phyloP scores from a whole-genome alignment of 768 basidiomycete genomes.

The Panaeolus cyanescens region DNA sequence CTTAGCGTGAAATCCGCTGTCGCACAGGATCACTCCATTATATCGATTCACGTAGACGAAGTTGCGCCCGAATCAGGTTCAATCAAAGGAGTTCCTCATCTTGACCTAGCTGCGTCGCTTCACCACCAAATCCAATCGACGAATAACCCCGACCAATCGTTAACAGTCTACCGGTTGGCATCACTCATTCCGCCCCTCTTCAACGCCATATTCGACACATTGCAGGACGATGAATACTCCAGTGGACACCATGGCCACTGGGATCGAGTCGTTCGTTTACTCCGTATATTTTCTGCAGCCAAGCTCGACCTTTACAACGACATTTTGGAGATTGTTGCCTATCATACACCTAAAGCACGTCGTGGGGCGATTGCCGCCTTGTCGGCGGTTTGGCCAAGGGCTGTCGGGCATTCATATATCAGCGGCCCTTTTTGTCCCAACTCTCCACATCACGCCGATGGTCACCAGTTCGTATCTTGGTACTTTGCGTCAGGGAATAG shows the following conservation, averaged over 20 bases:
- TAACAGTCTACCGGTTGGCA: conserved; percentile 57
- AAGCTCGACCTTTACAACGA: conserved; percentile 76
- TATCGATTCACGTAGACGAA: conserved; percentile 66
- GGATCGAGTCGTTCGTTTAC: conserved; percentile 29
- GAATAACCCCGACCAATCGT: conserved; percentile 57
- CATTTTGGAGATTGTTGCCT: conserved; percentile 70
- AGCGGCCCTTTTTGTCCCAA: conserved; percentile 48
- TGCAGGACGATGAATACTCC: conserved; percentile 41
- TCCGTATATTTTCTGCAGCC: conserved; percentile 50
- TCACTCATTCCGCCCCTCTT: conserved; percentile 67
- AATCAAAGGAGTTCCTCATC: conserved; percentile 4
- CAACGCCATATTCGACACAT: conserved; percentile 57
- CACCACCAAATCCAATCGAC: conserved; percentile 43
- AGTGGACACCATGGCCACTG: conserved; percentile 5
- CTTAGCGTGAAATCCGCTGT: conserved; percentile 7
- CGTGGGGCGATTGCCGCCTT: conserved; percentile 58
- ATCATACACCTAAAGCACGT: conserved; percentile 57
- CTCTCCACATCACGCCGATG: neutral
- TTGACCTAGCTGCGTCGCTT: neutral
- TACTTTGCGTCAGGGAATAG: conserved; percentile 36
- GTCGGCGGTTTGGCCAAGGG: conserved; percentile 64
- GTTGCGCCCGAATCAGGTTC: conserved; percentile 32
- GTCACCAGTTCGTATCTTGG: conserved; percentile 76
- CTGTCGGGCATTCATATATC: conserved; percentile 66
- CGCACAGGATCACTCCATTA: conserved; percentile 36